Base-by-base conservation (phyloP, 129 eudicot species). In the Flaveria bidentis region DNA sequence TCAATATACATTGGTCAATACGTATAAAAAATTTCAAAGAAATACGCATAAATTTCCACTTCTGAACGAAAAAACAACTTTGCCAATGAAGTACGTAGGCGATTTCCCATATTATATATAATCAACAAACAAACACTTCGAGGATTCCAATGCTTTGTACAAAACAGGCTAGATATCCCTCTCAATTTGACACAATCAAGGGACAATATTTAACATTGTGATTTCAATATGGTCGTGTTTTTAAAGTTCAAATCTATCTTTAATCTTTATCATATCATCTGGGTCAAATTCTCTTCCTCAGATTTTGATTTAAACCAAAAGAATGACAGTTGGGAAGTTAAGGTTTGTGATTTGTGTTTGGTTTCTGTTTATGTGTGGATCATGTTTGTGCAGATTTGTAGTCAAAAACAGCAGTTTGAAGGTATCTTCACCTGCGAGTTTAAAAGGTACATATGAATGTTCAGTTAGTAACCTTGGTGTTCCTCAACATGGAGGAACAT, bases 401-500 rank as follows among this genome's bases (percentile, higher is more conserved):
- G 88, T 84, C 68, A 88, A 91, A 82, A 88, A 85, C 80, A 86
- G 84, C 73, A 85, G 85, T 79, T 83, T 91, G 83, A 91, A 78
- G 74, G 88, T 91, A 65, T 78, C 92, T 12, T 85, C 95, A 6
- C 97, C 97, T 9, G 84, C 73, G 39, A 58, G 82, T 8, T 2
- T 91, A 63, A 91, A 71, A 30, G 87, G 65, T 72, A 77, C 82
- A 9, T 84, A 91, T 53, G 89, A 85, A 75, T 86, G 97, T 73
- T 95, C 86, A 64, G 80, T 88, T 79, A 90, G 92, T 51, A 82
- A 85, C 76, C 88, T 88, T 78, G 95, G 95, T 81, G 81, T 91
- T 62, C 95, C 92, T 51, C 75, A 88, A 58, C 86, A 91, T 76
- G 95, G 87, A 75, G 95, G 95, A 33, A 81, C 95, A 9, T 63